Percentiles rank a stretch among this genome's conserved stretches.
Conservation (phyloP, 2,329 filamentous ascomycete species). For the Pseudogymnoascus sp. region DNA sequence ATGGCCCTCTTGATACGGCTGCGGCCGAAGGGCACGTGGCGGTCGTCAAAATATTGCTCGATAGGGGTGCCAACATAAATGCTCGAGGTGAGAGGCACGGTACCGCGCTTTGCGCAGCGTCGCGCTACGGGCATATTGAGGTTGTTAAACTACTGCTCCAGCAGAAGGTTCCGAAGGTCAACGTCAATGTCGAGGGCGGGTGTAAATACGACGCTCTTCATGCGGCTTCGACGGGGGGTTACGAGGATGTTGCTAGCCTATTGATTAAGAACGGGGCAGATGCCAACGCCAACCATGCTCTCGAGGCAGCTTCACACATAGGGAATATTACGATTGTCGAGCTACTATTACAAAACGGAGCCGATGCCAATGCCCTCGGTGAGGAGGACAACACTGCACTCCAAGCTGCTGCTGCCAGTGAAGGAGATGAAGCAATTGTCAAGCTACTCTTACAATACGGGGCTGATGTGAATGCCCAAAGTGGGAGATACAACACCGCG, state of each 20-base stretch:
- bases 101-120: not conserved
- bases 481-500: constrained; percentile 16
- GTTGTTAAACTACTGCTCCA: not conserved
- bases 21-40: not conserved
- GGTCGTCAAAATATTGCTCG: not conserved
- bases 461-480: not conserved
- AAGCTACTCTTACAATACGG: not conserved
- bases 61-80: not conserved
- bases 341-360: not conserved
- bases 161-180: not conserved
- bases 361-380: not conserved
- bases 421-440: not conserved
- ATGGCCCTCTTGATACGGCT: not conserved
- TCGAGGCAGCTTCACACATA: not conserved
- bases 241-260: not conserved
- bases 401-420: not conserved
- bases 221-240: not conserved
- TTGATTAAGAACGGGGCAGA: not conserved
- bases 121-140: not conserved
- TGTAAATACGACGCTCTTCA: not conserved
- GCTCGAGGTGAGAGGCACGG: too few relatives aligned
- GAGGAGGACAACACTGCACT: not conserved
- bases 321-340: not conserved
- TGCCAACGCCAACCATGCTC: not conserved
- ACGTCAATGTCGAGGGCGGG: not conserved